Percentiles rank a stretch among this genome's conserved stretches.
Evolutionary conservation across 768 basidiomycete genomes (phyloP).

Genomic region (Saitozyma podzolica): DNA sequence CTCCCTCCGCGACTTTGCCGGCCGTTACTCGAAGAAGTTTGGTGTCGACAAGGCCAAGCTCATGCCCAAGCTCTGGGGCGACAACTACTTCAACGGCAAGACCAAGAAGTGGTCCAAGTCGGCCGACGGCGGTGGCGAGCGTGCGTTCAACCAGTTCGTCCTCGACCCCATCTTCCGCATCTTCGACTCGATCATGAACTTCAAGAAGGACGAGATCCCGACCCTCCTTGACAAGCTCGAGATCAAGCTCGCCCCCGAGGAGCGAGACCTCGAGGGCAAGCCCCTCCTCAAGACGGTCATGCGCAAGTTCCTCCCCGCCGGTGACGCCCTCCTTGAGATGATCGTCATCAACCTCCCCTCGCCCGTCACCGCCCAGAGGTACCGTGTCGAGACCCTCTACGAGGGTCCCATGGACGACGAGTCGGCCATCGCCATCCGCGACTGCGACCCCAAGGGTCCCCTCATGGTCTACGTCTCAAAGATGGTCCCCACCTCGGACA

Average conservation of each 20-base stretch:
- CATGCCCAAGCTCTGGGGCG: conserved; percentile 97
- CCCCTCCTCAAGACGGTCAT: conserved; percentile 93
- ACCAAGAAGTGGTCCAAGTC: conserved; percentile 96
- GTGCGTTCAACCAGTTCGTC: conserved; percentile 96
- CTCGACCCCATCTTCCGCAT: conserved; percentile 99
- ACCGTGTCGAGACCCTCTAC: conserved; percentile 99
- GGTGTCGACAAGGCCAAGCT: conserved; percentile 99
- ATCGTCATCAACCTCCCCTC: conserved; percentile 99
- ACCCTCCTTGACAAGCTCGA: conserved; percentile 96
- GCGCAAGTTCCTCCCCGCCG: conserved; percentile 99
- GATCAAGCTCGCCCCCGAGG: conserved; percentile 79
- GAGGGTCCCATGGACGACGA: conserved; percentile 99
- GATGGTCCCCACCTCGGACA: conserved; percentile 99
- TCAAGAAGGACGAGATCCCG: conserved; percentile 84
- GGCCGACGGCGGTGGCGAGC: conserved; percentile 80
- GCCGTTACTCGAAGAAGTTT: conserved; percentile 94
- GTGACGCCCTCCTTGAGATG: conserved; percentile 98
- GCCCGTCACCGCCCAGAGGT: conserved; percentile 92
- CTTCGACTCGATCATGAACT: conserved; percentile 98
- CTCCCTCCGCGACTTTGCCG: conserved; percentile 95
- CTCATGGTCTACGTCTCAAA: conserved; percentile 98
- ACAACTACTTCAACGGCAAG: conserved; percentile 97
- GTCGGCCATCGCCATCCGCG: conserved; percentile 95
- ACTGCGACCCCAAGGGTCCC: conserved; percentile 94
- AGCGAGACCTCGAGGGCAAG: conserved; percentile 93